Conservation (phyloP, 176 grass and related monocot species). For the Rhipidocladum racemiflorum region DNA sequence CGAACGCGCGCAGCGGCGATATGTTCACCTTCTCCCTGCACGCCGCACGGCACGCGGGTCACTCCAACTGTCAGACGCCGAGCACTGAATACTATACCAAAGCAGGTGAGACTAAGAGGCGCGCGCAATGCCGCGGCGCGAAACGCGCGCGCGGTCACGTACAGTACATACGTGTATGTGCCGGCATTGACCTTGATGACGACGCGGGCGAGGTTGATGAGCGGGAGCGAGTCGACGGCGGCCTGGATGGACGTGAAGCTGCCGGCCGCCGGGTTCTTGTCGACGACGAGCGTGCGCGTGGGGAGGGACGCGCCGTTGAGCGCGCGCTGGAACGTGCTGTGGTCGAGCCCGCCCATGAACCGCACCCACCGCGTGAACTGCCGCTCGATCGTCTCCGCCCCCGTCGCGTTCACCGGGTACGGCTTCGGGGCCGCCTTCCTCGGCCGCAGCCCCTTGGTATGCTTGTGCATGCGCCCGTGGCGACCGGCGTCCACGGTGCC, state of each 20-base stretch:
- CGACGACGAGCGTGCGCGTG: constrained; percentile 61
- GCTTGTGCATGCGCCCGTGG: constrained; percentile 12
- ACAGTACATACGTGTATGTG: constrained; percentile 81
- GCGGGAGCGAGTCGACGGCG: constrained; percentile 75
- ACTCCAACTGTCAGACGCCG: not conserved
- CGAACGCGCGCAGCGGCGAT: constrained; percentile 67
- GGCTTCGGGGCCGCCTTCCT: constrained; percentile 32
- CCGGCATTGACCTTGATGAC: constrained; percentile 95
- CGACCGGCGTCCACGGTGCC: not conserved
- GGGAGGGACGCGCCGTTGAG: constrained; percentile 50
- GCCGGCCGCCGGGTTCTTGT: constrained; percentile 51
- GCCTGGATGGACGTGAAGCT: constrained; percentile 84
- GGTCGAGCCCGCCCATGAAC: constrained; percentile 53
- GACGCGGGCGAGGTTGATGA: constrained; percentile 81
- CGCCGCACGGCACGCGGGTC: not conserved
- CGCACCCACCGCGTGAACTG: constrained; percentile 80
- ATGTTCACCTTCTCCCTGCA: constrained; percentile 93
- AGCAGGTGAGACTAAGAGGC: not conserved
- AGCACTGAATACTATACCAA: not conserved
- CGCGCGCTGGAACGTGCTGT: constrained; percentile 51
- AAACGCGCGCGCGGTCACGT: not conserved
- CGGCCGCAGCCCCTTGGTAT: constrained; percentile 53
- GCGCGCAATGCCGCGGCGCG: not conserved
- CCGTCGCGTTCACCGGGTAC: constrained; percentile 58
- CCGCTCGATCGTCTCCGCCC: constrained; percentile 49